Conservation (phyloP, 257 asterid genomes). For the Coffea eugenioides region DNA sequence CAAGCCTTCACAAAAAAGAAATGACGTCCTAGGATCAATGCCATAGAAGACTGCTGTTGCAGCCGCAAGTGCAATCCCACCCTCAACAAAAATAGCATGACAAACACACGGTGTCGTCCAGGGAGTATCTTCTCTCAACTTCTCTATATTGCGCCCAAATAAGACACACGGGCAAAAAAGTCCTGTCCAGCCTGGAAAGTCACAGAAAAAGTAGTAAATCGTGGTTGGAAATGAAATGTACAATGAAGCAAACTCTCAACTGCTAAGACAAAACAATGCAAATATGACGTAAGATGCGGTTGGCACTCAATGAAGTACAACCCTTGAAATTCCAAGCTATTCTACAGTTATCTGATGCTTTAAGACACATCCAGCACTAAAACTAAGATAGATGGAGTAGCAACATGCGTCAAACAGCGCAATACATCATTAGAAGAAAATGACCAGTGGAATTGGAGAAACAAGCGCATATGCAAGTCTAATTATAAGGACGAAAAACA, state of each 20-base stretch:
- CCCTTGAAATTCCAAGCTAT: neutral
- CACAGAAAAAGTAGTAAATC: conserved; percentile 11
- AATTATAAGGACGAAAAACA: neutral
- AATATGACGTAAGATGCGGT: neutral
- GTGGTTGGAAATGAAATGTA: neutral
- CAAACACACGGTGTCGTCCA: conserved; percentile 93
- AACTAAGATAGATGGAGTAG: neutral
- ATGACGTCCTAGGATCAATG: conserved; percentile 81
- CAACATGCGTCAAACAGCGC: neutral
- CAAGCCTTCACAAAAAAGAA: conserved; percentile 85
- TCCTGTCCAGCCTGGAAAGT: conserved; percentile 69
- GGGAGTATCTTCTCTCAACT: conserved; percentile 79
- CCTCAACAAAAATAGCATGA: conserved; percentile 89
- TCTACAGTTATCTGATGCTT: neutral
- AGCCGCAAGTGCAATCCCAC: conserved; percentile 81
- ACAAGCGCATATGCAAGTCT: neutral
- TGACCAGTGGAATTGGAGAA: neutral
- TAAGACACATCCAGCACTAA: neutral
- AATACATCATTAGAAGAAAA: neutral
- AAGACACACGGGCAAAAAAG: conserved; percentile 95
- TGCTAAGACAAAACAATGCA: neutral
- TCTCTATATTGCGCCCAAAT: conserved; percentile 85
- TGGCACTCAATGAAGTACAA: neutral
- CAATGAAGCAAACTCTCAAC: neutral
- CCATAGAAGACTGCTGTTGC: conserved; percentile 73